Evolutionary conservation across 768 basidiomycete genomes (phyloP).

Genomic region (Saitozyma podzolica): DNA sequence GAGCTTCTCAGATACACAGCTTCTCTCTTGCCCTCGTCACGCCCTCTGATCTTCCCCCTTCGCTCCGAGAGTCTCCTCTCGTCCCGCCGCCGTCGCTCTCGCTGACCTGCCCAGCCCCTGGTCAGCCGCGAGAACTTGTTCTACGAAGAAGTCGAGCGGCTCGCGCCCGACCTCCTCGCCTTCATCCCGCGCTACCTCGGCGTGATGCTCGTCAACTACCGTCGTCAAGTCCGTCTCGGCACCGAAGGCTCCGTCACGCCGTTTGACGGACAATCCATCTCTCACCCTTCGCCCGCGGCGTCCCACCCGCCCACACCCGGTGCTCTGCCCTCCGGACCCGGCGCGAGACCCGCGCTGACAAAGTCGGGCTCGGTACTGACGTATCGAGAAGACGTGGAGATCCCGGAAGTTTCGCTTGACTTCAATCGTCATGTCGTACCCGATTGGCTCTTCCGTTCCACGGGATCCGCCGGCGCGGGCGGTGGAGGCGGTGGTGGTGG

Average conservation of each 20-base stretch:
- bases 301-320: constrained; percentile 37
- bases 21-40: no score
- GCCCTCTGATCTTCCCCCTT: no score
- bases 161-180: constrained; percentile 84
- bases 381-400: constrained; percentile 66
- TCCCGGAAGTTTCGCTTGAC: constrained; percentile 91
- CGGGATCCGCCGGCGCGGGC: constrained; percentile 15
- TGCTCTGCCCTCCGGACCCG: neutral
- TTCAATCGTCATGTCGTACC: constrained; percentile 95
- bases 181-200: constrained; percentile 98
- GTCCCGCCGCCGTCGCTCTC: constrained; percentile 1
- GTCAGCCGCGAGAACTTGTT: constrained; percentile 96
- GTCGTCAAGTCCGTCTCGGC: constrained; percentile 61
- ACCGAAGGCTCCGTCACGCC: constrained; percentile 26
- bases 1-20: no score
- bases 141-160: constrained; percentile 93
- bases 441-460: constrained; percentile 71
- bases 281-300: constrained; percentile 15
- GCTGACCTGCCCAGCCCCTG: constrained; percentile 67
- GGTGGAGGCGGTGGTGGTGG: constrained; percentile 9
- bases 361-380: constrained; percentile 12
- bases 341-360: constrained; percentile 16
- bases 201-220: constrained; percentile 96
- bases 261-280: constrained; percentile 7
- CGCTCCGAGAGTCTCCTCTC: no score